Base-by-base conservation (phyloP, 1,139 yeast species). In the Debaryomyces singareniensis region DNA sequence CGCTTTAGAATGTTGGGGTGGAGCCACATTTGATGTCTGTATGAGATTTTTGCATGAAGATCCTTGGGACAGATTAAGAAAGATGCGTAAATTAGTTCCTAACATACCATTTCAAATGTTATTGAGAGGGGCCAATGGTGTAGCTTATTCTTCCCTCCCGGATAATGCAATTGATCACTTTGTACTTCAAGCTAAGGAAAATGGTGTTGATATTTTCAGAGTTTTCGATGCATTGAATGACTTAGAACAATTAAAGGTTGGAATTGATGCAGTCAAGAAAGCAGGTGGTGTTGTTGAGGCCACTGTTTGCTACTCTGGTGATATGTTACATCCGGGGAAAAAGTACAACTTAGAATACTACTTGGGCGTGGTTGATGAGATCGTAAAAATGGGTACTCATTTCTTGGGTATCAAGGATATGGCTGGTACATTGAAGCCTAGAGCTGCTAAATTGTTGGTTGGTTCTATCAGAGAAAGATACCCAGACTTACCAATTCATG, bases 271-370 rank as follows among this genome's bases (percentile, higher is more conserved):
- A 15, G 98, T 89, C 39, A 85, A 78, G 68, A 87, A 87, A 62
- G 97, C 97, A 29, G 96, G 96, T 36, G 99, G 97, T 67, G 97
- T 93, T 31, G 93, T 91, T 40, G 98, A 91, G 67, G 95, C 98
- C 31, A 91, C 99, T 27, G 78, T 91, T 39, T 91, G 99, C 69
- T 93, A 91, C 70, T 86, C 96, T 26, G 99, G 99, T 64, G 99
- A 91, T 60, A 91, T 91, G 98, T 69, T 91, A 51, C 78, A 80
- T 61, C 84, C 87, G 29, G 89, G 91, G 45, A 91, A 91, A 77
- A 91, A 91, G 68, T 91, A 93, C 70, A 87, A 87, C 66, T 73
- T 93, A 57, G 85, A 78, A 29, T 91, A 91, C 69, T 91, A 91
- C 67, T 54, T 91, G 52, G 68, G 68, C 13, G 78, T 89, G 38